Base-by-base conservation (phyloP, 208 protist genomes). In the Herpetomonas samuelpessoai region DNA sequence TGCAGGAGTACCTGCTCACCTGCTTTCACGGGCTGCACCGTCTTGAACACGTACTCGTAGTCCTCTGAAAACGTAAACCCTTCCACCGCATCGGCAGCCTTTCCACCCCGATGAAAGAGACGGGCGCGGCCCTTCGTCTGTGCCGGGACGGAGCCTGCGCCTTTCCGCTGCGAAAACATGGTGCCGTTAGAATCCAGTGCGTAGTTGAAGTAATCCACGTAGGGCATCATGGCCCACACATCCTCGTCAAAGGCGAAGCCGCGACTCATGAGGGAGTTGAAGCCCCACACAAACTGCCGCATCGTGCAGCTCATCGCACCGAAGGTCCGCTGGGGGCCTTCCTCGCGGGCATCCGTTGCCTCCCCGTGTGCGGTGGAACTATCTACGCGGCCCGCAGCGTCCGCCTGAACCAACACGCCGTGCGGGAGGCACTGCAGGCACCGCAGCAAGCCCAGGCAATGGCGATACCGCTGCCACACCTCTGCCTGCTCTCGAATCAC, bases 161-260 rank as follows among this genome's bases (percentile, higher is more conserved):
- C 59, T 38, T 73, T 49, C 24, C 55, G 57, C 41, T 71, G 48
- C 4, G 39, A 45, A 26, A 46, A 68, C 81, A 93, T 92, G 29
- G 72, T 85, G 52, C 70, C 77, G 64, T 93, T 95, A 6, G 79
- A 71, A 12, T 71, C 45, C 26, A 88, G 54, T 1, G 79, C 74
- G 68, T 96, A 94, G 75, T 96, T 96, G 74, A 96, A 95, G 75
- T 96, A 96, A 68, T 96, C 91, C 21, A 93, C 83, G 61, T 69
- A 96, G 26, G 91, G 91, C 66, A 96, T 96, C 78, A 96, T 72
- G 19, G 76, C 84, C 91, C 91, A 96, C n/a, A 89, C 76, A 38
- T 91, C 88, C 38, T 82, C 58, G n/a, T 78, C 59, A 49, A 83
- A 93, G 26, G 72, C 60, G 58, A 96, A 96, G 12, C 86, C 91